These are phyloP conservation scores for Calycina herbarum DNA, from an alignment of 2,329 filamentous ascomycete species.

Conservation along the genomic window DNA sequence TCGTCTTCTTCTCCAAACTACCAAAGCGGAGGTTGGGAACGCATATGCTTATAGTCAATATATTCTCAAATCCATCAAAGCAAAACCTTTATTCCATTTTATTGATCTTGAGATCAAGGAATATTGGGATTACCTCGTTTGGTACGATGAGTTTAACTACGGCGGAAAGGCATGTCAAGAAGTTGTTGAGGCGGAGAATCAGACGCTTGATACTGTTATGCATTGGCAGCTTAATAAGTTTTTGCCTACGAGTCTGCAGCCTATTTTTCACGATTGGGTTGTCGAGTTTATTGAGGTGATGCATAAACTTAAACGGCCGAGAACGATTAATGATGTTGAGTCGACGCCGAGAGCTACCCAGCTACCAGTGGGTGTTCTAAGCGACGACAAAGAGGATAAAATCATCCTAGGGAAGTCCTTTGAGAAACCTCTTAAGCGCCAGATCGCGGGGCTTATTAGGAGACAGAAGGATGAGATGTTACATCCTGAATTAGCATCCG, in stretches of 20 bases:
- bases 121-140: slow-evolving; percentile 98
- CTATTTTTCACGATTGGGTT: slow-evolving; percentile 87
- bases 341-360: slow-evolving; percentile 59
- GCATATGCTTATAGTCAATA: slow-evolving; percentile 97
- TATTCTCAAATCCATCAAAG: slow-evolving; percentile 95
- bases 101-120: slow-evolving; percentile 96
- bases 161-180: slow-evolving; percentile 89
- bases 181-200: slow-evolving; percentile 73
- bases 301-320: slow-evolving; percentile 77
- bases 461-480: slow-evolving; percentile 86
- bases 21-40: slow-evolving; percentile 94
- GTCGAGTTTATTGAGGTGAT: slow-evolving; percentile 94
- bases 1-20: slow-evolving; percentile 87
- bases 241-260: slow-evolving; percentile 75
- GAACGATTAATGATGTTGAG: slow-evolving; percentile 45
- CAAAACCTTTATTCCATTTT: slow-evolving; percentile 94
- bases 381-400: slow-evolving; percentile 57
- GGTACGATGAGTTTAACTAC: slow-evolving; percentile 99
- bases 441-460: slow-evolving; percentile 77
- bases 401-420: slow-evolving; percentile 79
- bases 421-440: slow-evolving; percentile 86
- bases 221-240: slow-evolving; percentile 97
- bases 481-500: slow-evolving; percentile 81
- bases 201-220: slow-evolving; percentile 89
- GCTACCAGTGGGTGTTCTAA: slow-evolving; percentile 55